Conservation (phyloP, 192 early-diverging fungal species). For the Geosiphon pyriformis region DNA sequence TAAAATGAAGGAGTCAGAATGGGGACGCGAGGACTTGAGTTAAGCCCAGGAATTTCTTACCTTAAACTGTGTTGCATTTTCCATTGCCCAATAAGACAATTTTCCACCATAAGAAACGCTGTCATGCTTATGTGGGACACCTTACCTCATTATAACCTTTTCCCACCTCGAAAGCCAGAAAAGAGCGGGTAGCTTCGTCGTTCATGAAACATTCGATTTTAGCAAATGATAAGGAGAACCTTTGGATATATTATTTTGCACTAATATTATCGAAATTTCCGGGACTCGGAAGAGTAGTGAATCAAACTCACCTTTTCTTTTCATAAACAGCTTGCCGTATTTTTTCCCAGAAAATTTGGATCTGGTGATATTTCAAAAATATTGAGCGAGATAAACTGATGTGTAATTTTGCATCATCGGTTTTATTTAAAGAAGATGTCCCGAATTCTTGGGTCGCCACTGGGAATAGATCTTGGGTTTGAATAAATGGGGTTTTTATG, state of each 20-base stretch:
- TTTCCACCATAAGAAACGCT: no score
- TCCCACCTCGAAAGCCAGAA: constrained; percentile 43
- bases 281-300: not conserved
- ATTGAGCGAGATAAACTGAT: constrained; percentile 42
- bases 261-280: not conserved
- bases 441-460: no score
- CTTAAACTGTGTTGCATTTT: not conserved
- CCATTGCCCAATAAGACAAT: not conserved
- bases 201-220: constrained; percentile 35
- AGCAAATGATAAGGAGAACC: constrained; percentile 34
- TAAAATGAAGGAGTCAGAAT: no score
- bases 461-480: not conserved
- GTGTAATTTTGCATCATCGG: constrained; percentile 29
- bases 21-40: no score
- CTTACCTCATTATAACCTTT: constrained; percentile 37
- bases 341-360: constrained; percentile 30
- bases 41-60: no score
- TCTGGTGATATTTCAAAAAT: constrained; percentile 46
- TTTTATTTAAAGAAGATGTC: no score
- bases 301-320: constrained; percentile 13
- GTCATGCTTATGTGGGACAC: no score
- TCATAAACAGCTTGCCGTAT: constrained; percentile 24
- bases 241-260: constrained; percentile 6
- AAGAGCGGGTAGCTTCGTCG: constrained; percentile 41
- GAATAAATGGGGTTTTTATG: not conserved